phyloP scores from a whole-genome alignment of 306 rosid species.

The Prunus davidiana region DNA sequence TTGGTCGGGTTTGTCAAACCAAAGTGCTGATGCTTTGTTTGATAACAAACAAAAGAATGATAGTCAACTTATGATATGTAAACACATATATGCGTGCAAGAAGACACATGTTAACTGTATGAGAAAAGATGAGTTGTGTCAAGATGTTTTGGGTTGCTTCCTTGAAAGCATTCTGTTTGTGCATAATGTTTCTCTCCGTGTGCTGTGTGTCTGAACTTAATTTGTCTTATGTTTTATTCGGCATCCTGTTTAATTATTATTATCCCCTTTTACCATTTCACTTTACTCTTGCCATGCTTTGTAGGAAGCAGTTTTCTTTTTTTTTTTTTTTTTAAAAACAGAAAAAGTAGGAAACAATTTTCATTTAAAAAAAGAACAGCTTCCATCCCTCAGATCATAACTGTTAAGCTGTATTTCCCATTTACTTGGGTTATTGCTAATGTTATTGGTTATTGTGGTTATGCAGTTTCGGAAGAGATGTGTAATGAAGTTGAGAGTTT shows the following conservation, averaged over 20 bases:
- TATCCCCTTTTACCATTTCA: neutral
- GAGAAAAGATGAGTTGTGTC: neutral
- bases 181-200: neutral
- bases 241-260: neutral
- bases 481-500: constrained; percentile 91
- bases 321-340: too few relatives aligned
- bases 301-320: neutral
- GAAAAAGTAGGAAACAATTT: neutral
- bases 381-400: neutral
- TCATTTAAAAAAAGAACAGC: neutral
- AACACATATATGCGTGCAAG: neutral
- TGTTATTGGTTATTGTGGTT: constrained; percentile 17
- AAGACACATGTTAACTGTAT: neutral
- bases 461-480: constrained; percentile 80
- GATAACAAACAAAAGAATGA: too few relatives aligned
- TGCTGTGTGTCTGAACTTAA: neutral
- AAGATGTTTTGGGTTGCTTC: neutral
- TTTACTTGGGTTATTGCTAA: constrained; percentile 9
- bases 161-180: neutral
- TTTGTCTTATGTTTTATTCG: neutral
- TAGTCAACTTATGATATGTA: neutral
- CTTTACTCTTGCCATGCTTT: neutral
- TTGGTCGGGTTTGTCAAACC: neutral
- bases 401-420: neutral
- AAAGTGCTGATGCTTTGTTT: neutral